These are phyloP conservation scores for Botrytis pseudocinerea DNA, from an alignment of 2,329 filamentous ascomycete genomes.

Conservation along the genomic window DNA sequence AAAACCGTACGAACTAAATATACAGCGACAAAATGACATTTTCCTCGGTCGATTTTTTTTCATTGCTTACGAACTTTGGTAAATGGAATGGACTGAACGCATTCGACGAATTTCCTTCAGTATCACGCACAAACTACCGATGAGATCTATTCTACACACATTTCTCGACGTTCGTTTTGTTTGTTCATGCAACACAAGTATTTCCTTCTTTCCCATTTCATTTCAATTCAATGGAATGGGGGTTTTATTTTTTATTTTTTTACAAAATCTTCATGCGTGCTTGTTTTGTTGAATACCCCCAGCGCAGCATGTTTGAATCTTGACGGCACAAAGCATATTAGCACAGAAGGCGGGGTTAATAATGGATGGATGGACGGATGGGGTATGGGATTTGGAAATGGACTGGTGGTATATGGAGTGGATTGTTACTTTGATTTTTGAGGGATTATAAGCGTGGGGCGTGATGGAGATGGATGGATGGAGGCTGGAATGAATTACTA, in stretches of 20 bases:
- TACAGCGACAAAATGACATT: constrained; percentile 10
- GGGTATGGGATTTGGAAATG: constrained; percentile 23
- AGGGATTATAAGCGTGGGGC: constrained; percentile 19
- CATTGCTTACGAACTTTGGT: constrained; percentile 18
- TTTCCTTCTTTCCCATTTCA: constrained; percentile 15
- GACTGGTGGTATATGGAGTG: constrained; percentile 13
- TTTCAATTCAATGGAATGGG: constrained; percentile 12
- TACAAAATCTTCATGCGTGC: constrained; percentile 21
- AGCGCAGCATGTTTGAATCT: constrained; percentile 25
- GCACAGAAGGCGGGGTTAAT: constrained; percentile 21
- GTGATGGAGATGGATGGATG: constrained; percentile 10
- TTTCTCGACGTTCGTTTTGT: constrained; percentile 18
- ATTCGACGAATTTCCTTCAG: constrained; percentile 24
- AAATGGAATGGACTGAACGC: constrained; percentile 15
- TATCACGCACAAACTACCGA: constrained; percentile 9
- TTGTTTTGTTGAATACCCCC: constrained; percentile 26
- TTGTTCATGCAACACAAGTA: constrained; percentile 17
- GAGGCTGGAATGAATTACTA: constrained; percentile 6
- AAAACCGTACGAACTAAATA: constrained; percentile 8
- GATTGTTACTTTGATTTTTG: constrained; percentile 13
- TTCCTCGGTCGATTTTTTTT: constrained; percentile 19
- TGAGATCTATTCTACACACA: constrained; percentile 13
- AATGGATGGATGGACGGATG: constrained; percentile 12
- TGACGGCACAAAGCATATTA: constrained; percentile 23
- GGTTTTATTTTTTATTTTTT: not conserved